A percentile compares a stretch with the other conserved stretches of the same genome.
These are phyloP conservation scores for Fraxinus anomala DNA, from an alignment of 257 asterid species.

Conservation along the genomic window DNA sequence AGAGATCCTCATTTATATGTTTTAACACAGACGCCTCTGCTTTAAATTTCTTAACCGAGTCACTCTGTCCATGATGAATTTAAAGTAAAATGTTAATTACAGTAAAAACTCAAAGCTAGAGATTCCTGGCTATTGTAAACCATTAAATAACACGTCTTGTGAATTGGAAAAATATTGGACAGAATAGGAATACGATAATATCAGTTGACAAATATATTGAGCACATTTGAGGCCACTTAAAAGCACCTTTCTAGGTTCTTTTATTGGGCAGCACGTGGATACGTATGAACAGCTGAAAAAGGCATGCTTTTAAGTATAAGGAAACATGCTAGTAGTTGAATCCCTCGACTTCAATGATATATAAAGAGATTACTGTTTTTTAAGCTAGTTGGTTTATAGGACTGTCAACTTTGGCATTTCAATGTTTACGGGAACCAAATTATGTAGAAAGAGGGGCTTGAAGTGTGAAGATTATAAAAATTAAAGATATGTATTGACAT, in stretches of 20 bases:
- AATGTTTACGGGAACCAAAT: not conserved
- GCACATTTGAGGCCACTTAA: not conserved
- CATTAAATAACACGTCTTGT: not conserved
- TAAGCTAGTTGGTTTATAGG: not conserved
- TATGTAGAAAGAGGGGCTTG: not conserved
- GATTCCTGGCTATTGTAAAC: not conserved
- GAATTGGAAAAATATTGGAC: not conserved
- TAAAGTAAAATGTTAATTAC: constrained; percentile 4
- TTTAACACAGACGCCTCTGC: constrained; percentile 74
- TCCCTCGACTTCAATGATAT: not conserved
- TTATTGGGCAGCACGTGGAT: too few relatives aligned
- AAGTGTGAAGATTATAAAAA: not conserved
- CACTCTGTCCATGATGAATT: constrained; percentile 45
- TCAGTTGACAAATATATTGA: not conserved
- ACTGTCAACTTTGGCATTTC: constrained; percentile 6
- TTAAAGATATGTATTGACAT: not conserved
- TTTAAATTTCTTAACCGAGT: constrained; percentile 59
- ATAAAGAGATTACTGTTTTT: too few relatives aligned
- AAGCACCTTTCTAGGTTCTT: not conserved
- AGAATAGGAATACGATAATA: not conserved
- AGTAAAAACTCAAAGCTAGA: constrained; percentile 19
- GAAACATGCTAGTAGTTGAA: not conserved
- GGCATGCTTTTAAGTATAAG: not conserved
- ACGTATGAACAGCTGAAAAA: too few relatives aligned
- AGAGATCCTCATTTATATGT: constrained; percentile 72